Conservation (phyloP, 148 eudicot genomes). For the Fagopyrum esculentum region DNA sequence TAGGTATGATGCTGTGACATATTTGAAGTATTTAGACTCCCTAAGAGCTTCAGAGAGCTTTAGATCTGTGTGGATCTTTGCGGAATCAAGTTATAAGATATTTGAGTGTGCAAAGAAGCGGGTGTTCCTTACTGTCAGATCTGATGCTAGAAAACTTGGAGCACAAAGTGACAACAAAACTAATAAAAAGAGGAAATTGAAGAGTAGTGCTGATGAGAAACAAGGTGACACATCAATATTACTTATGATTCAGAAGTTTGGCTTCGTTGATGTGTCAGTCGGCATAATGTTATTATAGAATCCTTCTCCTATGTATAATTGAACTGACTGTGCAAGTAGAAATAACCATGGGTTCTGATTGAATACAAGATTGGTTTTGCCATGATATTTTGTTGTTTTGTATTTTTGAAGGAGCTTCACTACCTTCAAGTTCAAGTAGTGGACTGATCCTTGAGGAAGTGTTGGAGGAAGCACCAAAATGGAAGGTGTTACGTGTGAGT, state of each 20-base stretch:
- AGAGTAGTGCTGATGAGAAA: slow-evolving; percentile 28
- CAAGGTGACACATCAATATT: not conserved
- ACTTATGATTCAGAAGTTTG: not conserved
- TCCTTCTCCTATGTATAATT: not conserved
- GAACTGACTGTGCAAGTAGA: not conserved
- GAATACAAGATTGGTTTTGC: not conserved
- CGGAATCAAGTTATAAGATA: slow-evolving; percentile 91
- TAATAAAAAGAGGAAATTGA: slow-evolving; percentile 67
- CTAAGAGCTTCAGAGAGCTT: slow-evolving; percentile 97
- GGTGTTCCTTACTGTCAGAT: slow-evolving; percentile 60
- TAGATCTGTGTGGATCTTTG: slow-evolving; percentile 98
- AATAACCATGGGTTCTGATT: not conserved
- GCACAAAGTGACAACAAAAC: slow-evolving; percentile 28
- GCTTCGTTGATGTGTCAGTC: not conserved
- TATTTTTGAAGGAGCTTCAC: slow-evolving; percentile 24
- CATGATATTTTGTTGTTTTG: slow-evolving; percentile 1
- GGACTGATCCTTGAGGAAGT: slow-evolving; percentile 62
- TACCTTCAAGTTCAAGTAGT: slow-evolving; percentile 30
- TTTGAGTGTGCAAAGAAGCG: slow-evolving; percentile 97
- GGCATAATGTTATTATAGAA: not conserved
- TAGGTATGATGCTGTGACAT: slow-evolving; percentile 98
- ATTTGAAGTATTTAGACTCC: slow-evolving; percentile 97
- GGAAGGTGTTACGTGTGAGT: slow-evolving; percentile 99
- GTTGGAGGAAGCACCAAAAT: slow-evolving; percentile 92
- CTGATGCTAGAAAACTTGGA: slow-evolving; percentile 35